Conservation (phyloP, 2,329 filamentous ascomycete species). For the Fonsecaea multimorphosa region DNA sequence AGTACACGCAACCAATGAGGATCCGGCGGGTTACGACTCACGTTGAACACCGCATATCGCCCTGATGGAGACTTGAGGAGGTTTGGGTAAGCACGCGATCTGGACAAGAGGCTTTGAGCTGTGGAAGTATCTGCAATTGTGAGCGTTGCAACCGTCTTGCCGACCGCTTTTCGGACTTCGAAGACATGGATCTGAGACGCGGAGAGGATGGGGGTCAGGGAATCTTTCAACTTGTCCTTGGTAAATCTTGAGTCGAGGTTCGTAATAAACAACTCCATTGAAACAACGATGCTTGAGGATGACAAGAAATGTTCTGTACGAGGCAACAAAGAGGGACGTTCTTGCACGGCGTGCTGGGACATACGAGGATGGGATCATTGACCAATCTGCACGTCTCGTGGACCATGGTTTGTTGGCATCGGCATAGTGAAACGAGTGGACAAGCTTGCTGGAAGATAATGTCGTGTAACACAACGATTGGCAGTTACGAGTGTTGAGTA, state of each 20-base stretch:
- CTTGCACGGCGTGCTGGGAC: no score
- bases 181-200: constrained; percentile 50
- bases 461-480: background rate
- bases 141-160: constrained; percentile 52
- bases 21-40: constrained; percentile 48
- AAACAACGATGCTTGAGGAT: background rate
- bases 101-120: constrained; percentile 52
- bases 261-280: constrained; percentile 57
- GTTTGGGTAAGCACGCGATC: constrained; percentile 31
- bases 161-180: constrained; percentile 52
- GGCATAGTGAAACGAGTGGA: background rate
- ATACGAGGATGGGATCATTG: background rate
- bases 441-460: background rate
- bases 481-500: background rate
- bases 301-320: background rate
- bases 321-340: background rate
- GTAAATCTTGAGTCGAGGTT: constrained; percentile 52
- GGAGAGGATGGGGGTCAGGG: constrained; percentile 49
- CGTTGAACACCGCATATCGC: constrained; percentile 38
- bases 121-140: constrained; percentile 53
- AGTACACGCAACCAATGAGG: constrained; percentile 42
- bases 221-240: constrained; percentile 50
- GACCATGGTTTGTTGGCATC: background rate
- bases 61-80: constrained; percentile 31
- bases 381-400: background rate